phyloP scores from a whole-genome alignment of 176 grass and related monocot species.

The Miscanthus lutarioriparius region DNA sequence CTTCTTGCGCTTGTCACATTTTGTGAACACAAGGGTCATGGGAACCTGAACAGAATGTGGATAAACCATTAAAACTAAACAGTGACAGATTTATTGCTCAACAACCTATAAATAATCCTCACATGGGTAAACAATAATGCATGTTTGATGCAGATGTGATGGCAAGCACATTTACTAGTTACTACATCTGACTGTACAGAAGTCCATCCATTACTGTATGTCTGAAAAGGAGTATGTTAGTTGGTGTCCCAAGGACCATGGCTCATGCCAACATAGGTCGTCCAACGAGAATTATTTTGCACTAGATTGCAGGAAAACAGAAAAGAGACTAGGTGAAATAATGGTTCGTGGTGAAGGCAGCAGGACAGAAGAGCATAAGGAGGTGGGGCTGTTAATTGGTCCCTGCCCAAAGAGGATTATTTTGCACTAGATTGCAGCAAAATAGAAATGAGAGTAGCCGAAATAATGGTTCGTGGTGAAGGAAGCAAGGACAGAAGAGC shows the following conservation, averaged over 20 bases:
- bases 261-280: constrained; percentile 28
- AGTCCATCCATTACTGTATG: constrained; percentile 14
- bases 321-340: constrained; percentile 8
- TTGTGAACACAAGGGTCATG: constrained; percentile 94
- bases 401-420: constrained; percentile 10
- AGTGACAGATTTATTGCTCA: neutral
- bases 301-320: constrained; percentile 15
- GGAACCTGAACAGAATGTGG: constrained; percentile 59
- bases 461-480: constrained; percentile 15
- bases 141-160: neutral
- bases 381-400: neutral
- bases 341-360: constrained; percentile 11
- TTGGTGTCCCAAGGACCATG: constrained; percentile 25
- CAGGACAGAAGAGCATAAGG: constrained; percentile 10
- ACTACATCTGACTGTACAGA: neutral
- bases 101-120: constrained; percentile 1
- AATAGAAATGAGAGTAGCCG: constrained; percentile 8
- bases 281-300: constrained; percentile 17
- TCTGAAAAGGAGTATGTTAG: neutral
- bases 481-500: constrained; percentile 31
- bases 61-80: constrained; percentile 20
- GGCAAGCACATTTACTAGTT: neutral
- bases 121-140: neutral
- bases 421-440: constrained; percentile 23
- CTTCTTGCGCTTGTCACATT: constrained; percentile 98